Conservation (phyloP, 2,329 filamentous ascomycete genomes). For the Claviceps humidiphila region DNA sequence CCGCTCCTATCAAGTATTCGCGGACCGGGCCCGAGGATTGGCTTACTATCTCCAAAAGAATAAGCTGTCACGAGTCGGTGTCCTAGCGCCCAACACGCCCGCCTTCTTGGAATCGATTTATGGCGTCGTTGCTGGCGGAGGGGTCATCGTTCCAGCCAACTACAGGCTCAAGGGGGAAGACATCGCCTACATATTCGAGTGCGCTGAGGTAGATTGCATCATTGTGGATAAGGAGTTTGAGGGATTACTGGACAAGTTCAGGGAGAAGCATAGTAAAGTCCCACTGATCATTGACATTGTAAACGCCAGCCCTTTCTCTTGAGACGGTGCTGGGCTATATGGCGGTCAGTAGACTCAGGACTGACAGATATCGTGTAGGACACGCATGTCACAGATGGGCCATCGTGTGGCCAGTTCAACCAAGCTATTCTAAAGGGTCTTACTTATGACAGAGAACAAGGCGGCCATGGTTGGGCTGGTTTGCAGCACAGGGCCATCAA, state of each 20-base stretch:
- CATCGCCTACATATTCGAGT: conserved; percentile 79
- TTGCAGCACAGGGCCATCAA: conserved; percentile 56
- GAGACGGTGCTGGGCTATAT: too few species aligned
- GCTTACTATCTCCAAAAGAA: conserved; percentile 77
- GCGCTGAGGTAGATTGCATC: conserved; percentile 74
- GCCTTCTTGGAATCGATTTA: conserved; percentile 87
- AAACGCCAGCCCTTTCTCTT: neutral
- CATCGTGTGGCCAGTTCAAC: conserved; percentile 69
- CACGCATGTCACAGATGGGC: conserved; percentile 62
- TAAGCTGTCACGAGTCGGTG: conserved; percentile 62
- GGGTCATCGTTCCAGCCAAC: conserved; percentile 56
- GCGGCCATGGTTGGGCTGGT: conserved; percentile 60
- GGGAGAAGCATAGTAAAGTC: conserved; percentile 44
- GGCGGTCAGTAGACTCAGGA: too few species aligned
- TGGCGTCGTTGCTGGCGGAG: conserved; percentile 71
- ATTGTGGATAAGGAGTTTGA: conserved; percentile 77
- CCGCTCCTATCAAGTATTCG: conserved; percentile 66
- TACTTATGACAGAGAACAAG: conserved; percentile 52
- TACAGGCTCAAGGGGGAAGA: conserved; percentile 66
- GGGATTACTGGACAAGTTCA: conserved; percentile 54
- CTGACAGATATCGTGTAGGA: conserved; percentile 35
- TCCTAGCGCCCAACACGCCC: conserved; percentile 84
- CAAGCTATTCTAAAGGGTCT: conserved; percentile 72
- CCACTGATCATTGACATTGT: conserved; percentile 62
- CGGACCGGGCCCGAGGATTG: conserved; percentile 74